Evolutionary conservation across 2,329 filamentous ascomycete genomes (phyloP).

Genomic region (Colletotrichum paranaense): DNA sequence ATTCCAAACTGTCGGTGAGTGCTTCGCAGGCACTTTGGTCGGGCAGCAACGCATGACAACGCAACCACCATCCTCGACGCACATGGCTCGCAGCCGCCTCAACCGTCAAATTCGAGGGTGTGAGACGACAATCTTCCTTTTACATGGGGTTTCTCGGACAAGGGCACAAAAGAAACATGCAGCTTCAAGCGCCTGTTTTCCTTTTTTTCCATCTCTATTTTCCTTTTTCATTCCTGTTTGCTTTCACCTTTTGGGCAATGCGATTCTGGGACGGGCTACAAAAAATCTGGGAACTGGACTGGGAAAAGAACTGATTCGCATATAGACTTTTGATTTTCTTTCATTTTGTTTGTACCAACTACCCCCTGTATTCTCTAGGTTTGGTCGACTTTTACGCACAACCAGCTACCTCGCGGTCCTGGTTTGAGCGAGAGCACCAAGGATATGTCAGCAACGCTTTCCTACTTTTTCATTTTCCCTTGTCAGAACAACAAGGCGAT

Average conservation of each 20-base stretch:
- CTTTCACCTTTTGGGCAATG: background rate
- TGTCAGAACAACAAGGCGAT: constrained; percentile 34
- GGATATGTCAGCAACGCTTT: constrained; percentile 35
- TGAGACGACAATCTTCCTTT: constrained; percentile 22
- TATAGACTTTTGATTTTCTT: constrained; percentile 35
- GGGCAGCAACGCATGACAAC: constrained; percentile 37
- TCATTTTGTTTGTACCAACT: constrained; percentile 22
- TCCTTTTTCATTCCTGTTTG: background rate
- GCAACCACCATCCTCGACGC: constrained; percentile 34
- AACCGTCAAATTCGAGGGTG: constrained; percentile 22
- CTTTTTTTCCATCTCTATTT: constrained; percentile 5
- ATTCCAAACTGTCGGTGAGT: constrained; percentile 35
- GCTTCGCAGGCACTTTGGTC: constrained; percentile 24
- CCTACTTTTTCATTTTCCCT: constrained; percentile 21
- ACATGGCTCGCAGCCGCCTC: constrained; percentile 33
- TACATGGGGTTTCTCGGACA: constrained; percentile 13
- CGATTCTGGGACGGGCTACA: constrained; percentile 34
- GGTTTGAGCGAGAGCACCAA: constrained; percentile 17
- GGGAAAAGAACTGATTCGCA: constrained; percentile 37
- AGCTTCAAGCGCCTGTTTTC: constrained; percentile 15
- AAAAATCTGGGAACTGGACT: constrained; percentile 35
- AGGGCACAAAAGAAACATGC: constrained; percentile 27
- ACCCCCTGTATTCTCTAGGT: constrained; percentile 15
- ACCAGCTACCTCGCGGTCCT: constrained; percentile 26
- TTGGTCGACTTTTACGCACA: constrained; percentile 4